Base-by-base conservation (phyloP, 2,329 filamentous ascomycete species). In the Aspergillus ochraceoroseus region DNA sequence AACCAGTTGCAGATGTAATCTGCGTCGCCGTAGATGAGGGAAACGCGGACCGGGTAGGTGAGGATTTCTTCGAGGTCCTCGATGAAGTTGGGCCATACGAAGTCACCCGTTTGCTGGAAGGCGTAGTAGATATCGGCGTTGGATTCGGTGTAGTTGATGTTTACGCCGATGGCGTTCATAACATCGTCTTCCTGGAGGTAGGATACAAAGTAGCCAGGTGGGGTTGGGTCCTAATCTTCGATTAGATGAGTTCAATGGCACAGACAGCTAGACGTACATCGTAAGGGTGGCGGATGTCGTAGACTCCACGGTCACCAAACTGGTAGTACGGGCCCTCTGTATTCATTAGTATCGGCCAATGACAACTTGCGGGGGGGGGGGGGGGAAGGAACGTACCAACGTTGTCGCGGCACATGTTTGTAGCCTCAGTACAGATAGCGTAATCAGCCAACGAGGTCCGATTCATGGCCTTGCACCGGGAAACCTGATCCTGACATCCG, bases 1-100 rank as follows among this genome's bases (percentile, higher is more conserved):
- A 82, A 62, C 65, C 63, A 77, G 52, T 78, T 78, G 60, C 73
- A 75, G 44, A 70, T 70, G 60, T 70, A 74, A 57, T 70, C 76
- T 20, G 74, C 72, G 49, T 82, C 78, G 8, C 78, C 78, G 58
- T 90, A 86, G 40, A 88, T 74, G 44, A 92, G 66, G 4, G 82
- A 82, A 11, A 92, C 75, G 7, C 79, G 80, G 12, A 87, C 75
- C 9, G 80, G 81, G 2, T 68, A 67, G 2, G 68, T 70, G 38
- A 85, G 68, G 14, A 85, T 73, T 9, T 70, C 65, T 37, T 80
- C 79, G 9, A 85, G 68, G 40, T 77, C 70, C 46, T 72, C 62
- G 23, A 82, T 67, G 53, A 80, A 75, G 48, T 77, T 76, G 11
- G 76, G 75, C 53, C 80, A 82, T 36, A 80, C 75, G 48, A 78